Evolutionary conservation across 192 early-diverging fungal genomes (phyloP).

Genomic region (Podila verticillata): DNA sequence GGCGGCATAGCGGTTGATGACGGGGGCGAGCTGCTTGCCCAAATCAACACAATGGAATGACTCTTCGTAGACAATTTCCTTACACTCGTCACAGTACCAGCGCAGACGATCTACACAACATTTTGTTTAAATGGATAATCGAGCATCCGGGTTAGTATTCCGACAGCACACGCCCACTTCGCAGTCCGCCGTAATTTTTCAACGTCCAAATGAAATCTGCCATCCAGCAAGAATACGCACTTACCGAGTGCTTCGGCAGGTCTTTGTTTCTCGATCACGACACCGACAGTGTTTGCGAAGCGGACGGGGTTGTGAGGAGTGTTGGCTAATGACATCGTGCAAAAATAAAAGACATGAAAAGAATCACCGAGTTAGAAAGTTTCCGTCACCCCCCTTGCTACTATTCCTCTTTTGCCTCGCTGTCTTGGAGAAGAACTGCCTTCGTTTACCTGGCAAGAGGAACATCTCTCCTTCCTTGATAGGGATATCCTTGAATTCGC

Average conservation of each 20-base stretch:
- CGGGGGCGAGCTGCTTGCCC: conserved; percentile 89
- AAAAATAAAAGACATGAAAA: neutral
- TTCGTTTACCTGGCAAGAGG: conserved; percentile 80
- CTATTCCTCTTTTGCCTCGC: neutral
- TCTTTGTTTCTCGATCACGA: conserved; percentile 94
- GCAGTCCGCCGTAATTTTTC: too few species aligned
- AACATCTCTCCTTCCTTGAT: conserved; percentile 98
- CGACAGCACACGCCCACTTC: too few species aligned
- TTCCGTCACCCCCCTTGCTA: neutral
- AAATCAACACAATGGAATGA: conserved; percentile 92
- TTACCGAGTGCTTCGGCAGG: conserved; percentile 74
- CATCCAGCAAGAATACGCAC: neutral
- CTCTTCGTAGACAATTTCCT: conserved; percentile 86
- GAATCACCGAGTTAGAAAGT: too few species aligned
- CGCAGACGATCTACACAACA: conserved; percentile 79
- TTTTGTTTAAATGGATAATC: neutral
- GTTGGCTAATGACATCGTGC: conserved; percentile 62
- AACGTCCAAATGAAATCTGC: too few species aligned
- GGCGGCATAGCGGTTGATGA: conserved; percentile 86
- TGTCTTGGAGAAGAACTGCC: too few species aligned
- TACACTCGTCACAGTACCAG: conserved; percentile 96
- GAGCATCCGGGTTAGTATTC: neutral
- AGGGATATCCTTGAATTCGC: conserved; percentile 83
- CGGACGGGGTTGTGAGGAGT: conserved; percentile 96
- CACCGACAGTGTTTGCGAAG: conserved; percentile 92